Percentiles rank a stretch among this genome's conserved stretches.
These are phyloP conservation scores for Penicillium egyptiacum DNA, from an alignment of 495 filamentous ascomycete species.

Conservation along the genomic window DNA sequence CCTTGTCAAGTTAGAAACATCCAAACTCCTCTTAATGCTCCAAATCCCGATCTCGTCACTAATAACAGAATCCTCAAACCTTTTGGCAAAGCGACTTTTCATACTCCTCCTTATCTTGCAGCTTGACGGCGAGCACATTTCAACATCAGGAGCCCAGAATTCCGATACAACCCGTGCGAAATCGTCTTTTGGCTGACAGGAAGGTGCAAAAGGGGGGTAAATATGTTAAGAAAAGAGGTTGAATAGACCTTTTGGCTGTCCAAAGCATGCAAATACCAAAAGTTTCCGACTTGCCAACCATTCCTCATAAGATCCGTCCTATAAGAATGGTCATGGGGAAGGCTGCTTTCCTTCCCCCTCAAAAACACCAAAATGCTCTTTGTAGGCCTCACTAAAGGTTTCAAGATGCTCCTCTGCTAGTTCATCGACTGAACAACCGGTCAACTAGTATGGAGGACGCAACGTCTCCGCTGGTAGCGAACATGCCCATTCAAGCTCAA, in stretches of 20 bases:
- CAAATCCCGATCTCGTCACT: neutral
- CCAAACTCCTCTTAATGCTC: neutral
- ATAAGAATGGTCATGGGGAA: constrained; percentile 4
- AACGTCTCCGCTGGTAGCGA: constrained; percentile 24
- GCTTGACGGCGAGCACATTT: constrained; percentile 12
- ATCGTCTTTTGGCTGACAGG: neutral
- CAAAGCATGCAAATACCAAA: constrained; percentile 34
- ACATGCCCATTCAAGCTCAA: constrained; percentile 36
- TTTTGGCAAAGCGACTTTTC: constrained; percentile 6
- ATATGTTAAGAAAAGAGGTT: constrained; percentile 19
- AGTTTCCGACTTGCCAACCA: constrained; percentile 19
- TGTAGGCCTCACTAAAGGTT: neutral
- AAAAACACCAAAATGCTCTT: constrained; percentile 11
- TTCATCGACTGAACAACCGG: constrained; percentile 19
- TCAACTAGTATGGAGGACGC: constrained; percentile 31
- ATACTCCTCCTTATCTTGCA: constrained; percentile 16
- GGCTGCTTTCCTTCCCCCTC: constrained; percentile 11
- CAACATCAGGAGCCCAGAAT: constrained; percentile 11
- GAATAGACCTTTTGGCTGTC: constrained; percentile 25
- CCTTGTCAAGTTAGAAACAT: neutral
- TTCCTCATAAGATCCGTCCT: constrained; percentile 22
- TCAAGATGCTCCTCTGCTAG: constrained; percentile 14
- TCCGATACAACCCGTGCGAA: constrained; percentile 9
- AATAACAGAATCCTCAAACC: constrained; percentile 6
- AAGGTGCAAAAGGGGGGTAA: constrained; percentile 6